Percentiles rank a stretch among this genome's conserved stretches.
phyloP scores from a whole-genome alignment of 1,284 basidiomycete genomes.

The Pholiota adiposa region DNA sequence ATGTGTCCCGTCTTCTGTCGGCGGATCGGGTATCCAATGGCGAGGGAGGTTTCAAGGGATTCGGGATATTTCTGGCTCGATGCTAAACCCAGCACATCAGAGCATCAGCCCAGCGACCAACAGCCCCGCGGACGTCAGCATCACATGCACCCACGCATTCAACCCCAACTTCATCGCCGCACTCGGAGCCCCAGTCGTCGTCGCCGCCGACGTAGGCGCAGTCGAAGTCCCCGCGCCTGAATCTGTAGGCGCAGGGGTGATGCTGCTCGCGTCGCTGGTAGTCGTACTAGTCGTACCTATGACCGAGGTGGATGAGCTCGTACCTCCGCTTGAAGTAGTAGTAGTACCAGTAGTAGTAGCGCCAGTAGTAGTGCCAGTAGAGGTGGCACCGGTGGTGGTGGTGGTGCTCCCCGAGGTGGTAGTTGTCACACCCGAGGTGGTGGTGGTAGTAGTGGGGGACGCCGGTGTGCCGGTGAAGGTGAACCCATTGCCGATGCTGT shows the following conservation, averaged over 20 bases:
- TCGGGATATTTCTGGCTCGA: no score
- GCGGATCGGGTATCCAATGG: no score
- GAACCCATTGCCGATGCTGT: slow-evolving; percentile 47
- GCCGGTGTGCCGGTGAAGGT: slow-evolving; percentile 33
- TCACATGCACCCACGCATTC: slow-evolving; percentile 21
- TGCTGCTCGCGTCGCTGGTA: background rate
- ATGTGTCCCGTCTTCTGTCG: no score
- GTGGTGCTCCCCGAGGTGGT: background rate
- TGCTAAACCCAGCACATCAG: no score
- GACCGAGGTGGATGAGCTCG: background rate
- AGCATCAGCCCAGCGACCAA: slow-evolving; percentile 15
- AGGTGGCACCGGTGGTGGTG: no score
- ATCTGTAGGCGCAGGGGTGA: background rate
- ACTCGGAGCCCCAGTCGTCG: slow-evolving; percentile 9
- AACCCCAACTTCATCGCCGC: background rate
- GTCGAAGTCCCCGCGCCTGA: slow-evolving; percentile 3
- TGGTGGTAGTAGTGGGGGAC: background rate
- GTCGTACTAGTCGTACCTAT: background rate
- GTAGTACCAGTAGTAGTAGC: background rate
- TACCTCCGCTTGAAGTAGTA: background rate
- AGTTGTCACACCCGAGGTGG: background rate
- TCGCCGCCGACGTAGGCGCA: slow-evolving; percentile 8
- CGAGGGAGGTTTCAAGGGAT: no score
- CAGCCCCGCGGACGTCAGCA: slow-evolving; percentile 24
- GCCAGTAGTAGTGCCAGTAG: background rate